These are phyloP conservation scores for Thalassiosira profunda DNA, from an alignment of 108 stramenopile species.

Conservation along the genomic window DNA sequence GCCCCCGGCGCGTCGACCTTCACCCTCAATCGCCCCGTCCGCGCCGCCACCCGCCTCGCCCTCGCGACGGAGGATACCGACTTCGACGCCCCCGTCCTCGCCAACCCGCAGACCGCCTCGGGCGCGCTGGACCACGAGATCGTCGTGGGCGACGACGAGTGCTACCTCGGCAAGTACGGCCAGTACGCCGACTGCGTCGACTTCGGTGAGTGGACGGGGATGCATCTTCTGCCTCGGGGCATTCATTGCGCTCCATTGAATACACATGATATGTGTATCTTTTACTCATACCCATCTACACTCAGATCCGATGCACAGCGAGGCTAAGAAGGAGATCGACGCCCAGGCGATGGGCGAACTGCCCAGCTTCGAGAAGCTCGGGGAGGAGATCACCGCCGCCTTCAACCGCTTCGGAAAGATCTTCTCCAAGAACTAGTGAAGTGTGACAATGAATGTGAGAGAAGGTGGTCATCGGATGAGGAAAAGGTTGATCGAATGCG, in stretches of 20 bases:
- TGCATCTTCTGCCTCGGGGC: background rate
- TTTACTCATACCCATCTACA: background rate
- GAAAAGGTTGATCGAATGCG: no score
- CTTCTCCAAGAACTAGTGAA: conserved; percentile 4
- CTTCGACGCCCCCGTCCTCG: background rate
- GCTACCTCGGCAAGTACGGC: conserved; percentile 22
- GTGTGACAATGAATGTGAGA: no score
- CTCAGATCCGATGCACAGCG: conserved; percentile 18
- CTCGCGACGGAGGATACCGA: no score
- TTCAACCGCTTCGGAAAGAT: background rate
- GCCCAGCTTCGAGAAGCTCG: conserved; percentile 14
- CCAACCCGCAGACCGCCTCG: background rate
- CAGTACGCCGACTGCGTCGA: conserved; percentile 13
- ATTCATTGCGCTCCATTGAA: background rate
- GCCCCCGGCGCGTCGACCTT: no score
- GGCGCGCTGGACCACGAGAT: conserved; percentile 5
- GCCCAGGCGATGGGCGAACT: conserved; percentile 4
- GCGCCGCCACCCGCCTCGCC: no score
- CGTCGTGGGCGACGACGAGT: conserved; percentile 11
- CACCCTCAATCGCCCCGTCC: no score
- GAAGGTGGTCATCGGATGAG: no score
- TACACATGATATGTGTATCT: background rate
- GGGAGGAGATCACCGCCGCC: conserved; percentile 6
- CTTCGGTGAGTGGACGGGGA: conserved; percentile 5
- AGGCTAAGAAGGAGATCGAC: background rate